These are phyloP conservation scores for Pelargonium citronellum DNA, from an alignment of 441 rosid species.

Conservation along the genomic window DNA sequence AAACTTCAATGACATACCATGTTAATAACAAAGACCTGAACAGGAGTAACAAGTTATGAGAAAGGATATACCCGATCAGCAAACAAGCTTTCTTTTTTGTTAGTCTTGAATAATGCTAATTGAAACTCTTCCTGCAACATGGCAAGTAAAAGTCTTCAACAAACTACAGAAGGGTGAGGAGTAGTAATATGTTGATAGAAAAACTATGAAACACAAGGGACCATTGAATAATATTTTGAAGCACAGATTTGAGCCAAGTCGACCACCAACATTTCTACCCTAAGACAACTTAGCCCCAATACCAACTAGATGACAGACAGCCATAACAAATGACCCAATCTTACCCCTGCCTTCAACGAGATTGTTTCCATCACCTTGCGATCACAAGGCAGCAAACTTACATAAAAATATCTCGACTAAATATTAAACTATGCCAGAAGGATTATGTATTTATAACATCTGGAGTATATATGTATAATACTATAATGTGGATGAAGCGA, in stretches of 20 bases:
- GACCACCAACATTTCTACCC: background rate
- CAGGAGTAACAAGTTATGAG: constrained; percentile 7
- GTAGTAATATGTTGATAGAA: background rate
- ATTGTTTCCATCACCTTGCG: no score
- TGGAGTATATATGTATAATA: no score
- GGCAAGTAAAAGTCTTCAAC: constrained; percentile 10
- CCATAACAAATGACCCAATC: no score
- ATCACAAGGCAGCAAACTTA: no score
- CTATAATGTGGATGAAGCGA: no score
- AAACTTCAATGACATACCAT: no score
- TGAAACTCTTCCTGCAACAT: constrained; percentile 84
- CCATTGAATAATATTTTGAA: background rate
- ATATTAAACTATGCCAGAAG: no score
- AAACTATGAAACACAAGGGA: background rate
- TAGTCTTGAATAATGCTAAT: constrained; percentile 87
- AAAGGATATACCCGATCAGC: constrained; percentile 68
- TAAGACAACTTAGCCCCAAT: no score
- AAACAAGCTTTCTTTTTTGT: constrained; percentile 91
- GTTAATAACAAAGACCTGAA: background rate
- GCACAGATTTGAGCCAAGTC: background rate
- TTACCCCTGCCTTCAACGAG: no score
- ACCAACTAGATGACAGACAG: no score
- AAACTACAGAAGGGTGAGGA: background rate
- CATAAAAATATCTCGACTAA: no score
- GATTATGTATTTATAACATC: no score